phyloP scores from a whole-genome alignment of 192 early-diverging fungal genomes.

The Phlyctochytrium bullatum region DNA sequence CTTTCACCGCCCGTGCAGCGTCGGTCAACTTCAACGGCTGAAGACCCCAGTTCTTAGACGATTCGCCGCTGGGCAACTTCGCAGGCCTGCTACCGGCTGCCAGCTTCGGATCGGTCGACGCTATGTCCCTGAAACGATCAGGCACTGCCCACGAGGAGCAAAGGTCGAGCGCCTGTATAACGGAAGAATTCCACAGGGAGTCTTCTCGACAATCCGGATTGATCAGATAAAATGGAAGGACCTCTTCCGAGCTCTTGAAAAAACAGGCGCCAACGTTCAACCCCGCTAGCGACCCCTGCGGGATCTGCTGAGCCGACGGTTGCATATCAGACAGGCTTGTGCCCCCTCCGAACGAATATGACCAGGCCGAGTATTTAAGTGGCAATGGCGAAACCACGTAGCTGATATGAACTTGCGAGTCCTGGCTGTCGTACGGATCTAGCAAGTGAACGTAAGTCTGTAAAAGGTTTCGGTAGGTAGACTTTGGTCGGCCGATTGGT shows the following conservation, averaged over 20 bases:
- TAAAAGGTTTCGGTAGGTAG: neutral
- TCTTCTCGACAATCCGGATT: slow-evolving; percentile 21
- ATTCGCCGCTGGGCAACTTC: neutral
- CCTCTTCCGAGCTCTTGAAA: neutral
- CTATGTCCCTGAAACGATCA: neutral
- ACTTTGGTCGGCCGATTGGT: neutral
- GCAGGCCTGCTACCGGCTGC: neutral
- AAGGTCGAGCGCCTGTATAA: slow-evolving; percentile 16
- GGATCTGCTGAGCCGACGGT: neutral
- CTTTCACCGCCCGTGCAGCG: no score
- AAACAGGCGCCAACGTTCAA: neutral
- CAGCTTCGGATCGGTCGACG: neutral
- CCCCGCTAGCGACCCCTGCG: neutral
- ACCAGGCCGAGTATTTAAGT: no score
- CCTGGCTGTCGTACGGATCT: neutral
- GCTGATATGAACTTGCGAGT: neutral
- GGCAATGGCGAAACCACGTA: neutral
- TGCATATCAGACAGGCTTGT: neutral
- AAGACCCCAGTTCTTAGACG: neutral
- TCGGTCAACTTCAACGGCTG: no score
- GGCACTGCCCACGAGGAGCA: slow-evolving; percentile 9
- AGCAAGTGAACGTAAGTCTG: neutral
- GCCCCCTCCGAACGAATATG: no score
- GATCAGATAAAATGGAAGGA: slow-evolving; percentile 15
- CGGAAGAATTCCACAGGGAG: slow-evolving; percentile 13